Evolutionary conservation across 345 rosid genomes (phyloP), one percentile per base, ranked within the genome.

Genomic region (Eutrema japonicum): DNA sequence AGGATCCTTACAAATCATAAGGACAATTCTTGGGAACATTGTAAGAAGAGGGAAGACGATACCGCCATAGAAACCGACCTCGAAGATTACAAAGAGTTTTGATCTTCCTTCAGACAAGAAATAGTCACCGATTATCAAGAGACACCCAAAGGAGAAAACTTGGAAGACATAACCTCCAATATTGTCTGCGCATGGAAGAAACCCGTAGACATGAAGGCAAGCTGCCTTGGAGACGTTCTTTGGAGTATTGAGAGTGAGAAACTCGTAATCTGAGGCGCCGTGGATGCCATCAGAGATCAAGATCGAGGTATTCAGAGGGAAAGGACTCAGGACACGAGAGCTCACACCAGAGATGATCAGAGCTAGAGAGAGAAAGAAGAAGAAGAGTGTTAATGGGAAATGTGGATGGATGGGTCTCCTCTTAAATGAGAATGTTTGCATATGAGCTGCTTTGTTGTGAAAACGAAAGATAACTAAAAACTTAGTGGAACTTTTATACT

Each of bases 161-260:
- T 77, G 80, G 77, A 77, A 77, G 53, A 66, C 10, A 29, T 77
- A 71, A 33, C 80, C 80, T 65, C 73, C 77, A 57, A 58, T 5
- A 14, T 77, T 77, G 62, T 77, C 80, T 57, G 80, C 77, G 66
- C 80, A 77, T 13, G 80, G 80, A 58, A 77, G 76, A 51, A 77
- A 77, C n/a, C 80, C 80, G 36, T 76, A 76, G 61, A 76, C 76
- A 70, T 76, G 80, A 40, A 8, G 10, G 53, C 80, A 76, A 68
- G 64, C 64, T 75, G 74, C 69, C 50, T 71, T 45, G 37, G 68
- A 10, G 33, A 67, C 74, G 14, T 68, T 68, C 10, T 75, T 45
- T 52, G 57, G 74, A 51, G 74, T 51, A 27, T 75, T 18, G 1
- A 75, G 64, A 37, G 79, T 68, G 36, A 75, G 69, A 68, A 61